Base-by-base conservation (phyloP, 306 rosid species). In the Canavalia gladiata region DNA sequence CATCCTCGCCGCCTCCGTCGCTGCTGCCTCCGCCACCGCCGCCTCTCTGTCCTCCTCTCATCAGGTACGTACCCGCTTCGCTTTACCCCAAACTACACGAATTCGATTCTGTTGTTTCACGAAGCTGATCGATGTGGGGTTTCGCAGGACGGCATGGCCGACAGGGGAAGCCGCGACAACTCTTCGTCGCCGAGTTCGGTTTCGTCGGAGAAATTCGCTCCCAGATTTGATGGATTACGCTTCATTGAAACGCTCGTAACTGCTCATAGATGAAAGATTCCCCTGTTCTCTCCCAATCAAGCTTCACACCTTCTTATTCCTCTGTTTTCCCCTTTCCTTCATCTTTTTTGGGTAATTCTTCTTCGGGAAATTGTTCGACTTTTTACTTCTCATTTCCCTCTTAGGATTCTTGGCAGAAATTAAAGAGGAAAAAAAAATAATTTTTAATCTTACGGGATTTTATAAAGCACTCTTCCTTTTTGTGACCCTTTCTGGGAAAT, bases 161-260 rank as follows among this genome's bases (percentile, higher is more conserved):
- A 82, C 56, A 78, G 56, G 29, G 63, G 37, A 31, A 42, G 64
- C 13, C 29, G 41, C 12, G 76, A 74, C 42, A 42, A 10, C 12
- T 68, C 84, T 4, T 58, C 90, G 39, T n/a, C 81, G 65, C 63
- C 73, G 56, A 77, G 37, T 49, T 72, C 88, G 0, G 66, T 81
- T 59, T 74, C 86, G 1, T 43, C 84, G 87, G 94, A 90, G 86
- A 88, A 92, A 55, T 95, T 91, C 68, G 91, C 91, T 50, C 99
- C 99, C 65, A 91, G 87, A 75, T 95, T 95, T 65, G 99, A 95
- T 72, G 99, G 99, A 4, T 83, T 95, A 88, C 91, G 93, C 30
- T 95, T 95, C 89, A 91, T 93, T 29, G 97, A 95, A 80, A 95
- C 99, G 54, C 76, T 95, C 41, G 90, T 95, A 54, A 95, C 99